These are phyloP conservation scores for Suillus subaureus DNA, from an alignment of 768 basidiomycete species.

Conservation along the genomic window DNA sequence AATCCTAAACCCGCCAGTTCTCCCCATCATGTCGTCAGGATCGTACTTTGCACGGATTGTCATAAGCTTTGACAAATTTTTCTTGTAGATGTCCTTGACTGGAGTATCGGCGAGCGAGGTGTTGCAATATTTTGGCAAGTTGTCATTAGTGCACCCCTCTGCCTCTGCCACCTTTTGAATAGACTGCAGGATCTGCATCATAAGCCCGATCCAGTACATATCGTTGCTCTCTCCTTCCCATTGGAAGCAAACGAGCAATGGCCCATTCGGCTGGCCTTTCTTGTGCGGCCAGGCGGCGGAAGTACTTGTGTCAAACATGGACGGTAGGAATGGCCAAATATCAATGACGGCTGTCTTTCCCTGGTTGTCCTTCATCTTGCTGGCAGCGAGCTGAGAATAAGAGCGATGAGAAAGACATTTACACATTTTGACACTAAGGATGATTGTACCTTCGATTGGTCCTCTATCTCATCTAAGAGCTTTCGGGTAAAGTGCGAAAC, in stretches of 20 bases:
- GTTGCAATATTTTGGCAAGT: conserved; percentile 14
- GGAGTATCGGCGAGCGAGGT: conserved; percentile 13
- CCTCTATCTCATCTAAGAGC: conserved; percentile 12
- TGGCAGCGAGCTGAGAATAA: conserved; percentile 11
- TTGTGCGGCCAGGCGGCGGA: conserved; percentile 20
- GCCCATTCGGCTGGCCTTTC: conserved; percentile 12
- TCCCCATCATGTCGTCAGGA: conserved; percentile 16
- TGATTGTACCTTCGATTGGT: background rate
- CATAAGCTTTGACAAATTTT: conserved; percentile 7
- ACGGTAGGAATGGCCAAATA: conserved; percentile 19
- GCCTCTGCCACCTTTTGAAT: conserved; percentile 1
- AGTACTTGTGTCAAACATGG: conserved; percentile 18
- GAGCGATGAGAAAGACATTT: background rate
- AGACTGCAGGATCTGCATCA: conserved; percentile 5
- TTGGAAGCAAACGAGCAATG: conserved; percentile 15
- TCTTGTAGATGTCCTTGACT: conserved; percentile 13
- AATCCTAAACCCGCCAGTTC: conserved; percentile 21
- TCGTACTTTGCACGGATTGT: conserved; percentile 12
- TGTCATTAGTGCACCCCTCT: background rate
- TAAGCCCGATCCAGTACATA: conserved; percentile 9
- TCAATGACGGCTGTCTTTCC: conserved; percentile 13
- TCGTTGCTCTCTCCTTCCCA: conserved; percentile 20
- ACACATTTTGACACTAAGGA: background rate
- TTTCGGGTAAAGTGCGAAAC: conserved; percentile 17
- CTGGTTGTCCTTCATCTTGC: background rate